Evolutionary conservation across 768 basidiomycete species (phyloP).

Genomic region (Boletus pseudo-olivaceus): DNA sequence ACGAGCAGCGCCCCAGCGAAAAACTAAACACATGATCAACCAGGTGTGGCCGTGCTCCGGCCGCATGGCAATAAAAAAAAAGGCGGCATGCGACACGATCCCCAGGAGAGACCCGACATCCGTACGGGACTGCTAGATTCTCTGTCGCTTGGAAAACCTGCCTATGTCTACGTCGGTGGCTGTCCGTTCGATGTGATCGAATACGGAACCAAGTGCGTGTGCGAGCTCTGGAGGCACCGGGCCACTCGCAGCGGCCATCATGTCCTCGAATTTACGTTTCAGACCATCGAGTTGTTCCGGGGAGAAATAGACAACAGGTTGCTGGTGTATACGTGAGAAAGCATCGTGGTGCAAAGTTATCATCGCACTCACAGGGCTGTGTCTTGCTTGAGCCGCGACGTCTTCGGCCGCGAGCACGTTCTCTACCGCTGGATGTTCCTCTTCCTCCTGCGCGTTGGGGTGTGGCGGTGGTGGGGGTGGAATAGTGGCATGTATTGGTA

Average conservation of each 20-base stretch:
- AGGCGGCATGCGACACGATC: background rate
- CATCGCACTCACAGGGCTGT: conserved; percentile 14
- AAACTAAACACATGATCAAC: background rate
- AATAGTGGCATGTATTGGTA: conserved; percentile 8
- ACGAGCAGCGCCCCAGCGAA: background rate
- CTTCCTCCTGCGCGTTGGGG: conserved; percentile 15
- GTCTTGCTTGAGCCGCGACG: conserved; percentile 11
- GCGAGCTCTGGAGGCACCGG: conserved; percentile 31
- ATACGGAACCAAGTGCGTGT: conserved; percentile 31
- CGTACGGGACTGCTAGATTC: conserved; percentile 13
- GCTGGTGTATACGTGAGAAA: background rate
- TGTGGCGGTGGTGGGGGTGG: conserved; percentile 7
- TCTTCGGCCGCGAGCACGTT: conserved; percentile 17
- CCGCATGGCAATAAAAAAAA: background rate
- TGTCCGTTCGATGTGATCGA: conserved; percentile 33
- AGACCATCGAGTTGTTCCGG: conserved; percentile 30
- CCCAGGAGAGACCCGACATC: background rate
- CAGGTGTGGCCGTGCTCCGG: background rate
- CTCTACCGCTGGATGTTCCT: conserved; percentile 14
- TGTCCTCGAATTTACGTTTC: conserved; percentile 30
- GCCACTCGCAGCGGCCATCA: conserved; percentile 30
- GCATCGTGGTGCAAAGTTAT: background rate
- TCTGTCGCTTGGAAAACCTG: conserved; percentile 25
- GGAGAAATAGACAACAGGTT: conserved; percentile 30
- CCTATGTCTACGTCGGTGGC: conserved; percentile 24